Base-by-base conservation (phyloP, 331 rosid species). In the Saraca asoca region DNA sequence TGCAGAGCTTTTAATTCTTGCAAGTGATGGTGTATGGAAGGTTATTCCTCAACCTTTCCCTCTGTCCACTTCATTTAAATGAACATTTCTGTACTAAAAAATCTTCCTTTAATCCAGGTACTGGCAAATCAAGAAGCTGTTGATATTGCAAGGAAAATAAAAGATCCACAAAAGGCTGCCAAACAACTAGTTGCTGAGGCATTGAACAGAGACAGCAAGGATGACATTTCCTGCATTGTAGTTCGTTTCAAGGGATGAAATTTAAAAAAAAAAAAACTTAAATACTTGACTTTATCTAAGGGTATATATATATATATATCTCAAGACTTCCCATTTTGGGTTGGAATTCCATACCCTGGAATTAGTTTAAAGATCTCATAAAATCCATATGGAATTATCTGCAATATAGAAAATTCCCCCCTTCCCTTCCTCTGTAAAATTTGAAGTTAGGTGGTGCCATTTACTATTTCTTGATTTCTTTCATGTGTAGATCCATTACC, bases 1-100 rank as follows among this genome's bases (percentile, higher is more conserved):
- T 34, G 60, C 79, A 7, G 95, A 91, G 62, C 64, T 91, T 75
- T 87, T 91, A 74, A 82, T 91, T 75, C 85, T 88, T 64, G 97
- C 95, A 58, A 91, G 95, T 72, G 97, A 91, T 50, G 97, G 97
- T 73, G 70, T 91, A 70, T 91, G 95, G 95, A 91, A 91, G 97
- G 97, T 90, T 63, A 74, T 68, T 31, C 7, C 59, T 57, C 52
- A 62, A 31, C 62, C 53, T 57, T 61, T 79, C 31, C 16, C 35
- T 68, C 12, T 24, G 31, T 24, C 71, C 39, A n/a, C 53, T 14
- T 51, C 58, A n/a, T 5, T 31, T 4, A 51, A 64, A 50, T 59
- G n/a, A 24, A 43, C 31, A 14, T 57, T 17, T 44, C 9, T 53
- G 53, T 72, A 16, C 7, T 50, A 4, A 39, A 7, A 6, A 35